These are phyloP conservation scores for Apiotrichum domesticum DNA, from an alignment of 1,284 basidiomycete species.

Conservation along the genomic window DNA sequence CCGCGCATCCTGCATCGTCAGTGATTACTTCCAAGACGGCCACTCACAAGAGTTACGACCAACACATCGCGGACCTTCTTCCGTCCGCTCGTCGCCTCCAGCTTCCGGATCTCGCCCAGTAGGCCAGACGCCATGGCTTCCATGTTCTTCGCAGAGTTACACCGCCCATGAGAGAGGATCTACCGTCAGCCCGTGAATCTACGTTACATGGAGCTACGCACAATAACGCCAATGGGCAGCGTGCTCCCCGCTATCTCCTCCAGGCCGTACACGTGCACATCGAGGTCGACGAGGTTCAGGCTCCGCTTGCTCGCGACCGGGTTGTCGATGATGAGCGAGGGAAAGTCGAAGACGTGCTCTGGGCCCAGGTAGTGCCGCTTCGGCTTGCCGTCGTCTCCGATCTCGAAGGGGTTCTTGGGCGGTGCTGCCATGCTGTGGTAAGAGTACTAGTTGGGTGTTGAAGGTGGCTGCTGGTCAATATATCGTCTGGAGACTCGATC, in stretches of 20 bases:
- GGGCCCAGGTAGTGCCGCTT: conserved; percentile 3
- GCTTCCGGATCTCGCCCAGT: conserved; percentile 21
- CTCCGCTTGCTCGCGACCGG: conserved; percentile 8
- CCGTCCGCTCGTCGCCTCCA: conserved; percentile 9
- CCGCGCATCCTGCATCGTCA: conserved; percentile 58
- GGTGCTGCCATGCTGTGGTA: neutral
- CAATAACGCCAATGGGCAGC: conserved; percentile 28
- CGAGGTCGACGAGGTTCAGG: conserved; percentile 30
- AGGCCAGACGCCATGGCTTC: conserved; percentile 34
- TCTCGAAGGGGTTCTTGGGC: neutral
- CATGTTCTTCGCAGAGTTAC: conserved; percentile 35
- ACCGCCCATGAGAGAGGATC: conserved; percentile 38
- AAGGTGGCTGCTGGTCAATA: too few relatives aligned
- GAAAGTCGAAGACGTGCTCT: conserved; percentile 26
- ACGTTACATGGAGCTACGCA: conserved; percentile 6
- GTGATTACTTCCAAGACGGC: too few relatives aligned
- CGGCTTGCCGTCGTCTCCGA: neutral
- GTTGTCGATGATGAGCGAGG: conserved; percentile 24
- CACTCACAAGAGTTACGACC: conserved; percentile 41
- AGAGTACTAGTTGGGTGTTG: too few relatives aligned
- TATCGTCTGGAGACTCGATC: too few relatives aligned
- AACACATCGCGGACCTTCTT: conserved; percentile 33
- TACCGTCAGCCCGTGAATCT: conserved; percentile 2
- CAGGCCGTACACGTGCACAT: conserved; percentile 35
- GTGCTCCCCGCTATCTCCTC: conserved; percentile 30